Base-by-base conservation (phyloP, 176 grass and related monocot species). In the Lolium rigidum region DNA sequence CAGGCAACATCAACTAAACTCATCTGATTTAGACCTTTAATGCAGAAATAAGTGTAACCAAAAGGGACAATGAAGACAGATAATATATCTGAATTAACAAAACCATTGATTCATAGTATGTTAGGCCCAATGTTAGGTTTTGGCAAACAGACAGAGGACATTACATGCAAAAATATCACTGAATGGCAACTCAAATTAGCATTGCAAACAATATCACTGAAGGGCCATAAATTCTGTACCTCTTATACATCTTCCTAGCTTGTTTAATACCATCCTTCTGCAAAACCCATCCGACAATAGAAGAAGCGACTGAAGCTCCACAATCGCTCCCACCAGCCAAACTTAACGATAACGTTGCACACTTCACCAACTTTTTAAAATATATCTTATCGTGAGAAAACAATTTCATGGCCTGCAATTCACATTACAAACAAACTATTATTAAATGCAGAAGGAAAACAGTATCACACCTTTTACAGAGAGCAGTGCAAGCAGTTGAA, bases 381-480 rank as follows among this genome's bases (percentile, higher is more conserved):
- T 58, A 86, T 9, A 31, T 83, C 72, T 92, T 92, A 39, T 94
- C 82, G 76, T 92, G 86, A 71, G 44, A 92, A 86, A 92, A 95
- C 50, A 98, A 79, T 84, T 94, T 95, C 52, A 95, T 86, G 18
- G 86, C 97, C 97, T 98, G 82, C 50, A 85, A 92, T 39, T 35
- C 25, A 35, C 35, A 84, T 85, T 24, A 65, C 7, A 5, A 63
- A 43, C 16, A 60, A 66, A 47, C 20, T 69, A 46, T 26, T 26
- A 5, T 22, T 28, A 50, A 83, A 72, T 35, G 62, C 5, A n/a
- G 48, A 71, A 24, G 12, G 41, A 83, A 43, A 43, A 57, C 5
- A 48, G 24, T 55, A 58, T 54, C 74, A 59, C 10, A 18, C 13
- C 4, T 74, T 61, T 61, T 59, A 49, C 24, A 71, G 65, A 80